These are phyloP conservation scores for Macrophomina pseudophaseolina DNA, from an alignment of 2,329 filamentous ascomycete species.

Conservation along the genomic window DNA sequence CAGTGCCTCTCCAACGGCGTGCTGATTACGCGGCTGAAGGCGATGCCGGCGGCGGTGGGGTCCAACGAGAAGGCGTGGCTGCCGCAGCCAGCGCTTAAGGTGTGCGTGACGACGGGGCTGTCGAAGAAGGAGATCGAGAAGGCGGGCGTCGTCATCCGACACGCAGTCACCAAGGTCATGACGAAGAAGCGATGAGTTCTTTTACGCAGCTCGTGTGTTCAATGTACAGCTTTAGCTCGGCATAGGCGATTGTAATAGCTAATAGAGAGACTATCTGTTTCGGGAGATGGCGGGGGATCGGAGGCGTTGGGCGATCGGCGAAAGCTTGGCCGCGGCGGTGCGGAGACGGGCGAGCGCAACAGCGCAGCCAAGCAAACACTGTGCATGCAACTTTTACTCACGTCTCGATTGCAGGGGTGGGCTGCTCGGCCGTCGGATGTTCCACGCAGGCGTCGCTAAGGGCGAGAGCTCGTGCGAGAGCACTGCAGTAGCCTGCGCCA, in stretches of 20 bases:
- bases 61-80: conserved; percentile 70
- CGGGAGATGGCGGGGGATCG: neutral
- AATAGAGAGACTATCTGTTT: conserved; percentile 1
- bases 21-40: conserved; percentile 85
- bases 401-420: conserved; percentile 19
- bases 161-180: conserved; percentile 94
- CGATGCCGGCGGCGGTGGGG: conserved; percentile 65
- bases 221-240: conserved; percentile 8
- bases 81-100: conserved; percentile 81
- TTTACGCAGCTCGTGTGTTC: neutral
- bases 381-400: conserved; percentile 5
- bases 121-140: conserved; percentile 96
- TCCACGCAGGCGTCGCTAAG: neutral
- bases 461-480: neutral
- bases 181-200: conserved; percentile 38
- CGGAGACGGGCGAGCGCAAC: neutral
- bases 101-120: conserved; percentile 86
- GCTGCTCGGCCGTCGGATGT: neutral
- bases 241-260: conserved; percentile 20
- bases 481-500: neutral
- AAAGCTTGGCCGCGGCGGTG: conserved; percentile 18
- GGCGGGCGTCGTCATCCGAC: conserved; percentile 82
- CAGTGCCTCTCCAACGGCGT: conserved; percentile 86
- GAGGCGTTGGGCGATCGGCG: conserved; percentile 11
- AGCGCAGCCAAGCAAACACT: neutral